phyloP scores from a whole-genome alignment of 2,329 filamentous ascomycete species.

The Xenoacremonium recifei region DNA sequence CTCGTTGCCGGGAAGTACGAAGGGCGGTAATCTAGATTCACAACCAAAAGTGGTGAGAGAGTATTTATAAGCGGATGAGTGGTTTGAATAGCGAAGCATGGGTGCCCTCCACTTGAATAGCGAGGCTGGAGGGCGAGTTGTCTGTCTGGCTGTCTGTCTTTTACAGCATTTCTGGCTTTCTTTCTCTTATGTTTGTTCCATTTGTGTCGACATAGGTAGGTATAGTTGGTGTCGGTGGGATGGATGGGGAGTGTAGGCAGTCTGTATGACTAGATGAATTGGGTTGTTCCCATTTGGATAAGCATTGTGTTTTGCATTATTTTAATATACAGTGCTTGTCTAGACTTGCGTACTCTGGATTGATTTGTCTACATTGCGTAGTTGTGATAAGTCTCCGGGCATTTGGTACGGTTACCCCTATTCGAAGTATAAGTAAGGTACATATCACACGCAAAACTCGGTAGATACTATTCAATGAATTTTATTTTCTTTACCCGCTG shows the following conservation, averaged over 20 bases:
- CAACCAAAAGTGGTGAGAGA: neutral
- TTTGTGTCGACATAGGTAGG: neutral
- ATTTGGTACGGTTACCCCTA: too few species aligned
- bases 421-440: too few species aligned
- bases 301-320: too few species aligned
- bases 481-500: too few species aligned
- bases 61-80: neutral
- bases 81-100: neutral
- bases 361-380: too few species aligned
- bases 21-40: slow-evolving; percentile 32
- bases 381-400: too few species aligned
- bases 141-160: slow-evolving; percentile 14
- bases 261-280: slow-evolving; percentile 14
- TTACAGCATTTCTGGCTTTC: slow-evolving; percentile 2
- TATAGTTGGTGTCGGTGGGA: slow-evolving; percentile 4
- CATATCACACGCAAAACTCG: too few species aligned
- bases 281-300: neutral
- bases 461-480: too few species aligned
- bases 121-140: slow-evolving; percentile 25
- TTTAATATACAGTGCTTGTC: too few species aligned
- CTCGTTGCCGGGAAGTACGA: slow-evolving; percentile 76
- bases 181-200: slow-evolving; percentile 11
- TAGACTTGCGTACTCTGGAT: neutral
- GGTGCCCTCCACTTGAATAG: slow-evolving; percentile 22
- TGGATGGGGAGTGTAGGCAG: slow-evolving; percentile 3